Evolutionary conservation across 441 rosid species (phyloP).

Genomic region (Erodium trifolium): DNA sequence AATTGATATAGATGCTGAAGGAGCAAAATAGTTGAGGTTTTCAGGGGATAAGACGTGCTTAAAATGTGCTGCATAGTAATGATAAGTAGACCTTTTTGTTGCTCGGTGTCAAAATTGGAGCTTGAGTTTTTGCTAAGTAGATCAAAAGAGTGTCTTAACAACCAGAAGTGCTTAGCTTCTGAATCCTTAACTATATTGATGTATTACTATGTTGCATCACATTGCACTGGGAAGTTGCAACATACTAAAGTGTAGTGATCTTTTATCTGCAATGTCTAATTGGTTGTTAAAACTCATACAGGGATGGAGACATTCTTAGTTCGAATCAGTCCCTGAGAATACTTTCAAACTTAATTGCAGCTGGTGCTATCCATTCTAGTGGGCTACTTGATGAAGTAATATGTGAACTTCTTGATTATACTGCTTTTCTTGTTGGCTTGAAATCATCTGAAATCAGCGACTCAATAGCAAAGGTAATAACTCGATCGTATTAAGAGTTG

Average conservation of each 20-base stretch:
- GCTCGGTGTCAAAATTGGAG: background rate
- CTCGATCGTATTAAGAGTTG: background rate
- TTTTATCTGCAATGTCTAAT: conserved; percentile 9
- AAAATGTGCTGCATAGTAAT: background rate
- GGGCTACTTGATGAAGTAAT: conserved; percentile 56
- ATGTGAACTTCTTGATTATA: conserved; percentile 59
- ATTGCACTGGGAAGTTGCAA: background rate
- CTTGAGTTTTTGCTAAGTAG: background rate
- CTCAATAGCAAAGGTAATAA: conserved; percentile 70
- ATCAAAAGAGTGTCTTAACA: background rate
- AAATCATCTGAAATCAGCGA: conserved; percentile 53
- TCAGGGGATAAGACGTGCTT: background rate
- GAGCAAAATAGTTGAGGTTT: background rate
- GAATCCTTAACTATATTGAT: background rate
- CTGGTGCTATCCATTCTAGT: conserved; percentile 51
- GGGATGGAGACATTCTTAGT: conserved; percentile 59
- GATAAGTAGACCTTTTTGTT: background rate
- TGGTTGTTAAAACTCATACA: conserved; percentile 29
- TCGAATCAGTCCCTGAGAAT: conserved; percentile 73
- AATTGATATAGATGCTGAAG: background rate
- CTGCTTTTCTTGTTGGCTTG: conserved; percentile 44
- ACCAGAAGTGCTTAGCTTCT: background rate
- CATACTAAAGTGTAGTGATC: background rate
- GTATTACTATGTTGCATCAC: background rate
- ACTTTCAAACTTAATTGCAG: conserved; percentile 76